phyloP scores from a whole-genome alignment of 1,139 yeast genomes.

The Taphrina wiesneri region DNA sequence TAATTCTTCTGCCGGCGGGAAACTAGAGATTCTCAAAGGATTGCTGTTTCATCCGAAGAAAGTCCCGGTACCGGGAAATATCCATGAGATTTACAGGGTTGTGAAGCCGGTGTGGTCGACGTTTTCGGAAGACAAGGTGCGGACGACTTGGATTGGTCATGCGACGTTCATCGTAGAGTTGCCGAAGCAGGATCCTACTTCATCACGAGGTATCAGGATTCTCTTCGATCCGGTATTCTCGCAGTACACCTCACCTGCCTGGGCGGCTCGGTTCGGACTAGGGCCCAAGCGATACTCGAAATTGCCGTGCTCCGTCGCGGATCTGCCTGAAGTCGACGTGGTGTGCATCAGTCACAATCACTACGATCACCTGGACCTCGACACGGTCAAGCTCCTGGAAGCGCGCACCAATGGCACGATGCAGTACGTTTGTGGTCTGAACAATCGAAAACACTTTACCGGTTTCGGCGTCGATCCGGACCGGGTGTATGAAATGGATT shows the following conservation, averaged over 20 bases:
- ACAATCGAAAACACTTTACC: slow-evolving; percentile 56
- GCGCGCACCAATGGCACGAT: slow-evolving; percentile 25
- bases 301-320: slow-evolving; percentile 64
- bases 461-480: slow-evolving; percentile 50
- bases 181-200: slow-evolving; percentile 19
- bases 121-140: not conserved
- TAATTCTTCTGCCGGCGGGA: not conserved
- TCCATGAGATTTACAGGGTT: slow-evolving; percentile 24
- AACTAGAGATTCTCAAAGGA: slow-evolving; percentile 10
- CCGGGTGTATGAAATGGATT: slow-evolving; percentile 65
- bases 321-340: slow-evolving; percentile 65
- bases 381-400: slow-evolving; percentile 33
- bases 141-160: slow-evolving; percentile 40
- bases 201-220: slow-evolving; percentile 32
- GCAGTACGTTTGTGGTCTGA: slow-evolving; percentile 66
- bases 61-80: slow-evolving; percentile 22
- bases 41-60: slow-evolving; percentile 14
- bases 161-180: slow-evolving; percentile 38
- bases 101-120: slow-evolving; percentile 15
- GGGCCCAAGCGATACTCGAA: slow-evolving; percentile 83
- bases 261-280: slow-evolving; percentile 50
- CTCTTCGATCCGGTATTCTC: slow-evolving; percentile 38
- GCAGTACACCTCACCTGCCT: slow-evolving; percentile 33
- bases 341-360: slow-evolving; percentile 89
- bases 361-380: slow-evolving; percentile 39